Evolutionary conservation across 805 yeast species (phyloP), one percentile per base, ranked within the genome.

Genomic region (Ogataea kodamae): DNA sequence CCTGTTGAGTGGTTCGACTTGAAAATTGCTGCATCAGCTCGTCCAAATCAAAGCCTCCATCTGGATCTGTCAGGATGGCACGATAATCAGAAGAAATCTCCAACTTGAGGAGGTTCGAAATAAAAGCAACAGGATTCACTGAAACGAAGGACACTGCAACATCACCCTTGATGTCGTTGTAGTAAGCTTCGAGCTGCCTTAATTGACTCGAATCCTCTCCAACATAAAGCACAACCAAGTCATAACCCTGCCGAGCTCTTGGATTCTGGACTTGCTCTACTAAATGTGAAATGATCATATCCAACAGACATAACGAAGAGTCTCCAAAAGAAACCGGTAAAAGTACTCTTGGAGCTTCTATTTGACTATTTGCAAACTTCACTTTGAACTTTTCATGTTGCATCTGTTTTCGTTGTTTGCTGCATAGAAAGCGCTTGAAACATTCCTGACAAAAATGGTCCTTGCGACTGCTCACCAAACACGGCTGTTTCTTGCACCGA

Each of bases 341-440:
- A 17, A 83, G 49, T 0, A 81, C 70, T 19, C 60, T 70, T 11
- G 72, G 76, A 3, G 54, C 41, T 37, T 9, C 46, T 32, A 20
- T 52, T 59, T 9, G 26, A 3, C 39, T 32, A 11, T 62, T 62
- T 9, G 74, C 76, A 48, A 64, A 87, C 48, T 78, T 72, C 14
- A 83, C 89, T 51, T 85, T 83, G 61, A 72, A 88, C 35, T 68
- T 74, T 9, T 83, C 88, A 43, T 70, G 74, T 54, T 64, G 67
- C 87, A 90, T 77, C 50, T 72, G 82, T 50, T 81, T 83, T 42
- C 95, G 68, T 57, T 85, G 88, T 55, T 89, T 89, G 15, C 85
- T 79, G 37, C 81, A 69, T 22, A 89, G 67, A 53, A 86, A 89
- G 39, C 78, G 69, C 13, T 72, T 52, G 48, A 86, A 90, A 57